phyloP scores from a whole-genome alignment of 768 basidiomycete species.

The Tephrocybe sp. region DNA sequence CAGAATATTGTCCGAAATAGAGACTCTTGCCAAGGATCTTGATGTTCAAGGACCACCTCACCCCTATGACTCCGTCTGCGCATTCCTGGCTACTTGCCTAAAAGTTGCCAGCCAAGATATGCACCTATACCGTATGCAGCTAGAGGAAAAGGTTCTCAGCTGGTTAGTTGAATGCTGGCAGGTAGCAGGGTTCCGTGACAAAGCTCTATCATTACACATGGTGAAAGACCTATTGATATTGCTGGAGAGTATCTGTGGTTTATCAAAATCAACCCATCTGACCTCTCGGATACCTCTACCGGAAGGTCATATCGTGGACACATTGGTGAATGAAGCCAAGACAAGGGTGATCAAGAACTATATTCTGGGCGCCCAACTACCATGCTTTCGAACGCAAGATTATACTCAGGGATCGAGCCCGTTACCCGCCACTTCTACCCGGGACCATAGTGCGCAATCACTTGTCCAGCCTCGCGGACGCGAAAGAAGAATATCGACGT shows the following conservation, averaged over 20 bases:
- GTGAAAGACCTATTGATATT: conserved; percentile 63
- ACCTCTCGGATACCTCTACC: conserved; percentile 61
- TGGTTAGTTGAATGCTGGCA: conserved; percentile 83
- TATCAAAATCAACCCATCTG: conserved; percentile 45
- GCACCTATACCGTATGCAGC: conserved; percentile 76
- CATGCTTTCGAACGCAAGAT: conserved; percentile 30
- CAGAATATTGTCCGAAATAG: conserved; percentile 70
- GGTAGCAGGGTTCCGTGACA: conserved; percentile 33
- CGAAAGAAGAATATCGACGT: conserved; percentile 62
- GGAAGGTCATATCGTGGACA: conserved; percentile 62
- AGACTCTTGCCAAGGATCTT: conserved; percentile 76
- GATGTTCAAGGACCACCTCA: conserved; percentile 88
- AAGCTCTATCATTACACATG: conserved; percentile 50
- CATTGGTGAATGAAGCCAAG: conserved; percentile 56
- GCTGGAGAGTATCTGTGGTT: conserved; percentile 63
- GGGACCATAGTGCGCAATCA: conserved; percentile 24
- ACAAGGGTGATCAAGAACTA: conserved; percentile 68
- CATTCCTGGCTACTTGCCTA: conserved; percentile 71
- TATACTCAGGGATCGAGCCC: background rate
- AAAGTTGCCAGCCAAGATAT: conserved; percentile 78
- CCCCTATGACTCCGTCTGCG: conserved; percentile 89
- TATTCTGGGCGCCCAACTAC: conserved; percentile 64
- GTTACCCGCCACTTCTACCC: background rate
- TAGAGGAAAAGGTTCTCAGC: conserved; percentile 82
- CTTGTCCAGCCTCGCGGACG: conserved; percentile 50